Evolutionary conservation across 1,139 yeast species (phyloP).

Genomic region (Lodderomyces elongisporus): DNA sequence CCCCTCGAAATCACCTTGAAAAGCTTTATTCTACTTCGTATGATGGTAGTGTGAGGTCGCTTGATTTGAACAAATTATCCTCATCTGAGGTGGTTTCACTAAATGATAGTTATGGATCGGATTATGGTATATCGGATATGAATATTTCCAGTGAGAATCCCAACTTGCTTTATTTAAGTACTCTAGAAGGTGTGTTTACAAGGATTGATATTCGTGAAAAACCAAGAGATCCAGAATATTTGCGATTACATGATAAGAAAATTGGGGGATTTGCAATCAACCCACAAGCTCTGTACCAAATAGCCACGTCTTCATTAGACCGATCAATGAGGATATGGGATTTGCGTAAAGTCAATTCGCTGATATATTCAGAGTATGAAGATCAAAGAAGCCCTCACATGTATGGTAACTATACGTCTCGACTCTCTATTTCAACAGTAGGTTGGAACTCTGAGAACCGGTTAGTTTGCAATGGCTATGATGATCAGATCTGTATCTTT

Average conservation of each 20-base stretch:
- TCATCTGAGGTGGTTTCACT: constrained; percentile 55
- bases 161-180: constrained; percentile 63
- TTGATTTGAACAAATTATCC: constrained; percentile 60
- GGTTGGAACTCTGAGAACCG: constrained; percentile 78
- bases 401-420: constrained; percentile 61
- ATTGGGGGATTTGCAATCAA: constrained; percentile 84
- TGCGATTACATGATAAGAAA: constrained; percentile 78
- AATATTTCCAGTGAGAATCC: constrained; percentile 37
- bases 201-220: constrained; percentile 58
- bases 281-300: constrained; percentile 53
- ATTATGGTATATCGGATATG: constrained; percentile 61
- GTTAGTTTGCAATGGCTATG: constrained; percentile 89
- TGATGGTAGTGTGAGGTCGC: constrained; percentile 75
- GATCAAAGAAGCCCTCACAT: constrained; percentile 43
- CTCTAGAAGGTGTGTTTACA: constrained; percentile 74
- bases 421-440: constrained; percentile 78
- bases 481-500: constrained; percentile 66
- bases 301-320: constrained; percentile 87
- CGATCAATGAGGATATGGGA: constrained; percentile 86
- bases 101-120: constrained; percentile 43
- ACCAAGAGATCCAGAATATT: constrained; percentile 25
- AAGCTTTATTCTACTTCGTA: constrained; percentile 69
- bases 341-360: constrained; percentile 47
- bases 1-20: constrained; percentile 46
- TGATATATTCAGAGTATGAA: constrained; percentile 37